Evolutionary conservation across 768 basidiomycete genomes (phyloP), one percentile per base, ranked within the genome.

Genomic region (Russula dissimulans): DNA sequence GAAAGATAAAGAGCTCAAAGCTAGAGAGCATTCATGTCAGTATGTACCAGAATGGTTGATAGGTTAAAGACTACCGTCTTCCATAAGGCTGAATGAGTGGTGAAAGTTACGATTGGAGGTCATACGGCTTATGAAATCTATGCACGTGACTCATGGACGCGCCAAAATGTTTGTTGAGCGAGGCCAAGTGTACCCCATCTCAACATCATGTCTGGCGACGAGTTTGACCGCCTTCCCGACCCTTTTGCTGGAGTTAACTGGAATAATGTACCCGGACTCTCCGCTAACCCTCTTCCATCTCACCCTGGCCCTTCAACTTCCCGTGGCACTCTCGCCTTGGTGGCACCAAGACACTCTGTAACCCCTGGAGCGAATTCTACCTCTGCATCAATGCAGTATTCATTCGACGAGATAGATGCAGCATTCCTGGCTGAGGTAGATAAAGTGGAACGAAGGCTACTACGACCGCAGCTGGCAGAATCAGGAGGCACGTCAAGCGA

Each of bases 151-250:
- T 4, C 0, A 11, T 14, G 9, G 17, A n/a, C 39, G 39, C 26
- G 34, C 22, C 22, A 26, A 26, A 26, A 26, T 26, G 22, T 26
- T 26, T 26, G 22, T 26, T 26, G 22, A 26, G 22, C 22, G 22
- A 26, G 22, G 1, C 1, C 2, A 26, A 26, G 22, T 26, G 22
- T 26, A 2, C 22, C 22, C 22, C 22, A 26, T 26, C 22, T 2
- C 38, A 2, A n/a, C 22, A 17, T 31, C 26, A 57, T 56, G 39
- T 54, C 62, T 34, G 64, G 64, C 3, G 81, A 85, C 66, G 78
- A 83, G 56, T 87, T 79, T 58, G 81, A 81, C 64, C 65, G 70
- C 54, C 59, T 82, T 36, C 78, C 77, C 0, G 84, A 85, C 66
- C 77, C 79, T 26, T 80, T 84, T 59, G 76, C 76, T 4, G 77